These are phyloP conservation scores for Begonia loranthoides DNA, from an alignment of 306 rosid genomes.

Conservation along the genomic window DNA sequence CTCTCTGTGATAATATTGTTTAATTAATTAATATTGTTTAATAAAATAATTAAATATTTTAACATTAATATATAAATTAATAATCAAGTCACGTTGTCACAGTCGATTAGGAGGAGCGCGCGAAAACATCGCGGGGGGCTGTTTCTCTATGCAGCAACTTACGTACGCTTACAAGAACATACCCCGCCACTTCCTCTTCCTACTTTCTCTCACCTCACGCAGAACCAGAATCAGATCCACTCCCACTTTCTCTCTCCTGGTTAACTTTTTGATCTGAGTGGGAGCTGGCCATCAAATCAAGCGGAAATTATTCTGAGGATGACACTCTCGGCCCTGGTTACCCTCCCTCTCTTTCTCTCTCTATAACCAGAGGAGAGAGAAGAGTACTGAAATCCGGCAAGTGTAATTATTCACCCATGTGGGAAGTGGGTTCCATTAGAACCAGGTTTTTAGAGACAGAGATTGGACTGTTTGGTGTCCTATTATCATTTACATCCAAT, in stretches of 20 bases:
- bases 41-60: too few species aligned
- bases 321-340: conserved; percentile 1
- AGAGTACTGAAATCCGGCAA: conserved; percentile 1
- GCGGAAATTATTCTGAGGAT: conserved; percentile 13
- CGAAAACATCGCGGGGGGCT: conserved; percentile 59
- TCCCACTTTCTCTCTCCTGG: too few species aligned
- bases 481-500: conserved; percentile 5
- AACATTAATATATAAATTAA: too few species aligned
- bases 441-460: conserved; percentile 30
- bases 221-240: too few species aligned
- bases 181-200: not conserved
- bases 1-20: too few species aligned
- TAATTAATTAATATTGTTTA: too few species aligned
- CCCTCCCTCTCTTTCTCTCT: too few species aligned
- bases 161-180: not conserved
- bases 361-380: not conserved
- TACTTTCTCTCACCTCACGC: too few species aligned
- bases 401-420: conserved; percentile 27
- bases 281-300: conserved; percentile 26
- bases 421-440: conserved; percentile 24
- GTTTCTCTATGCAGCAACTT: conserved; percentile 33
- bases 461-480: conserved; percentile 37
- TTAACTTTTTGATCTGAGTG: conserved; percentile 11
- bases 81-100: conserved; percentile 9
- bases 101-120: conserved; percentile 29